Base-by-base conservation (phyloP, 257 asterid genomes). In the Nicotiana tabacum region DNA sequence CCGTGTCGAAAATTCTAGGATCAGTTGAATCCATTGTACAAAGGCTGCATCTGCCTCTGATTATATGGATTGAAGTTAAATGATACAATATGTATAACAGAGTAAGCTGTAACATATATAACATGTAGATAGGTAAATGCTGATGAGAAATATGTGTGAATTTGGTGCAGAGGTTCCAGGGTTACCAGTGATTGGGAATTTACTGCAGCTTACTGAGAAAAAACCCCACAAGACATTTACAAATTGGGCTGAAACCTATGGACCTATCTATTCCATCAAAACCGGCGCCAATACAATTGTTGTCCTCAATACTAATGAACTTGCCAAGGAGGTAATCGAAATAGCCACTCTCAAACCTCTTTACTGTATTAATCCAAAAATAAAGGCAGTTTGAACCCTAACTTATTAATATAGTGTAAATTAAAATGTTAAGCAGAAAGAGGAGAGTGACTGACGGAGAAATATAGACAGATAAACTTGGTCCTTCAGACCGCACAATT, bases 151-250 rank as follows among this genome's bases (percentile, higher is more conserved):
- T 78, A 65, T 37, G 56, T 58, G 55, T 83, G 81, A 58, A 46
- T 86, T 88, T 76, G 80, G 29, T 90, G 95, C 92, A 94, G 99
- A 82, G 83, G 88, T 96, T 13, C 92, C 96, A 29, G 99, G 99
- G 11, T 55, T 93, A 46, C 98, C 98, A 2, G 85, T 92, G 85
- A 77, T 94, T 4, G 99, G 98, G 35, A 96, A 94, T 86, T 81
- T 96, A 83, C 89, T 96, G 81, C 97, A 96, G 83, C 77, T 96
- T 68, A 94, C 91, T 83, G 98, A 92, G 90, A 96, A 94, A 91
- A 96, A 96, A 39, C 98, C 99, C 37, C 89, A 92, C 89, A 93
- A 88, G 77, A 94, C 98, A 12, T 96, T 96, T 77, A 82, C 93
- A n/a, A 92, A 87, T 66, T 96, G 97, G 98, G 97, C 97, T 33